phyloP scores from a whole-genome alignment of 441 rosid species.

The Corymbia calophylla region DNA sequence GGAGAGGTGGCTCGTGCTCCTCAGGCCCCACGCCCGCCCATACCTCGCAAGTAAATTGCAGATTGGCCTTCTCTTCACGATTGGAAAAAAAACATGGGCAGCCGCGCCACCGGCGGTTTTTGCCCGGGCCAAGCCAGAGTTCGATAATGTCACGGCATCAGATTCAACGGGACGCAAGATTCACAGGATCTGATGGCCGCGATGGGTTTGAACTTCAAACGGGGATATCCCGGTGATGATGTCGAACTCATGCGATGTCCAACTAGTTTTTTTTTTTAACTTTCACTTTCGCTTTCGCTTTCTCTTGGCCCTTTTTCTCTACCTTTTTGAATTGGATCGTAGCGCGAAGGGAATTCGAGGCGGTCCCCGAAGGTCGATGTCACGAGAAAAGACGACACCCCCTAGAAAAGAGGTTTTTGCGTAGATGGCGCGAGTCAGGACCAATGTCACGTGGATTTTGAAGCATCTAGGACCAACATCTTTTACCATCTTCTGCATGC shows the following conservation, averaged over 20 bases:
- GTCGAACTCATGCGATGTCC: background rate
- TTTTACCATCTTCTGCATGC: background rate
- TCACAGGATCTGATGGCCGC: background rate
- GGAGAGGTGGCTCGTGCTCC: background rate
- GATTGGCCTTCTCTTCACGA: background rate
- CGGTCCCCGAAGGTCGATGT: background rate
- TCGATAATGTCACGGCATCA: fast-evolving
- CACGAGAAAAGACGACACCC: background rate
- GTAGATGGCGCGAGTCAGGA: background rate
- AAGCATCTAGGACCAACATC: too few species aligned
- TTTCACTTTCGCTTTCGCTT: background rate
- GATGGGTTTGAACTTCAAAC: background rate
- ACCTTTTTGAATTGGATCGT: background rate
- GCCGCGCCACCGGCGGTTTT: background rate
- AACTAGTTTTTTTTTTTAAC: background rate
- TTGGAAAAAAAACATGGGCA: background rate
- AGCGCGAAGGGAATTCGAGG: background rate
- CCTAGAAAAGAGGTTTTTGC: background rate
- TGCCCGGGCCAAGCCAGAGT: background rate
- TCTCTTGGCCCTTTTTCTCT: background rate
- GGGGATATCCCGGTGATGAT: background rate
- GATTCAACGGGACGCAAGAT: background rate
- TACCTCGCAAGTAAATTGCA: background rate
- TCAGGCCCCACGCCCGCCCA: background rate
- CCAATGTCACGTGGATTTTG: background rate